phyloP scores from a whole-genome alignment of 73 alveolate genomes.

The Blepharisma stoltei region DNA sequence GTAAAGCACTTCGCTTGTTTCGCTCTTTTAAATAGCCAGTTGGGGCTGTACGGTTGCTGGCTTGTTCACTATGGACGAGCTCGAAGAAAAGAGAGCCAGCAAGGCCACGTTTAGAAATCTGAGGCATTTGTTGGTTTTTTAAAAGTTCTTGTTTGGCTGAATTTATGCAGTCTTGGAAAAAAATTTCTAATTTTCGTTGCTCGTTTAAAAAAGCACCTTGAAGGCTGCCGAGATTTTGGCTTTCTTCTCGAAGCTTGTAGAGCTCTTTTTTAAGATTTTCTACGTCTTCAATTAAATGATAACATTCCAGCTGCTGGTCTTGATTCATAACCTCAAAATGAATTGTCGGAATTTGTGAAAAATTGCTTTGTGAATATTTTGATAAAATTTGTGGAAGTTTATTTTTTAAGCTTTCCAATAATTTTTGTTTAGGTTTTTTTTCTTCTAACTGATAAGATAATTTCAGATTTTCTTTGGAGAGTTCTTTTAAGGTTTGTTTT shows the following conservation, averaged over 20 bases:
- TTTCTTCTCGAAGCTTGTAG: not conserved
- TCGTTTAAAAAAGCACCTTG: constrained; percentile 21
- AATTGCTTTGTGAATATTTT: not conserved
- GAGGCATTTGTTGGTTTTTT: constrained; percentile 27
- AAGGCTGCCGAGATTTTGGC: not conserved
- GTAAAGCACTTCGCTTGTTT: constrained; percentile 7
- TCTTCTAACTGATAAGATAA: constrained; percentile 11
- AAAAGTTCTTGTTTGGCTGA: constrained; percentile 5
- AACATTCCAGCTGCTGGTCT: not conserved
- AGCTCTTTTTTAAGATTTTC: not conserved
- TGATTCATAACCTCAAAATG: not conserved
- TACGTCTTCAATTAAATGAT: not conserved
- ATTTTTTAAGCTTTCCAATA: not conserved
- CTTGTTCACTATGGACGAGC: not conserved
- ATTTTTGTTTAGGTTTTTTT: not conserved
- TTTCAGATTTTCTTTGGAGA: constrained; percentile 20
- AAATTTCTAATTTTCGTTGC: not conserved
- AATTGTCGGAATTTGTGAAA: not conserved
- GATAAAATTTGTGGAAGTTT: not conserved
- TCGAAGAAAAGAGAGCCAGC: constrained; percentile 23
- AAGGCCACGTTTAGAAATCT: not conserved
- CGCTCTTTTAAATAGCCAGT: not conserved
- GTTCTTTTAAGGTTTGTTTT: constrained; percentile 5
- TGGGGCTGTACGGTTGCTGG: not conserved
- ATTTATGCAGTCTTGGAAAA: constrained; percentile 19